These are phyloP conservation scores for Malassezia brasiliensis DNA, from an alignment of 1,284 basidiomycete species.

Conservation along the genomic window DNA sequence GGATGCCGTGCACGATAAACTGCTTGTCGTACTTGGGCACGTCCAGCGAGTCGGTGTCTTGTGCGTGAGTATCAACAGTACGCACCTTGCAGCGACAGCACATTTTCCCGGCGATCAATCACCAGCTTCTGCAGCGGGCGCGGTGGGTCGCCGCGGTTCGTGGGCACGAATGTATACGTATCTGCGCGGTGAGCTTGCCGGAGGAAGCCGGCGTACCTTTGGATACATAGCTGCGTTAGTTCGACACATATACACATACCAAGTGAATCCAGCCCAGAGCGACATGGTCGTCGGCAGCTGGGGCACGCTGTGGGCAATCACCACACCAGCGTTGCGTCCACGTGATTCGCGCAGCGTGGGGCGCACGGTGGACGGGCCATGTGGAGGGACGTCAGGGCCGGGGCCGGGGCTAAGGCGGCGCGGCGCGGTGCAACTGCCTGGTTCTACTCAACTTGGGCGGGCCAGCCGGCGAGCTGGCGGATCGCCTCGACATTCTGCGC, in stretches of 20 bases:
- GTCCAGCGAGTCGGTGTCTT: neutral
- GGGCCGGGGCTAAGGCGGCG: too few species aligned
- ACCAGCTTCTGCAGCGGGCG: slow-evolving; percentile 15
- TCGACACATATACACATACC: slow-evolving; percentile 2
- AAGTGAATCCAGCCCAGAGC: slow-evolving; percentile 17
- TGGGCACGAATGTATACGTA: slow-evolving; percentile 11
- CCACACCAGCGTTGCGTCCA: neutral
- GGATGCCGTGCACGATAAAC: slow-evolving; percentile 31
- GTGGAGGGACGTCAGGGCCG: neutral
- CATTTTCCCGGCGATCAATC: slow-evolving; percentile 3
- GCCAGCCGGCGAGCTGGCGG: slow-evolving; percentile 32
- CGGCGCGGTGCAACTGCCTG: too few species aligned
- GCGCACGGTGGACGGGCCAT: neutral
- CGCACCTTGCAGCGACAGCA: slow-evolving; percentile 7
- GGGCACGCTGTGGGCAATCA: neutral
- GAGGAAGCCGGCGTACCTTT: neutral
- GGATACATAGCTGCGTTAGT: slow-evolving; percentile 9
- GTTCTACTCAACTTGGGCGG: neutral
- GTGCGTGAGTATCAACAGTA: neutral
- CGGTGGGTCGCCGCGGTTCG: neutral
- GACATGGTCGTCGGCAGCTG: slow-evolving; percentile 10
- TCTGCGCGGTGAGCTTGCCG: neutral
- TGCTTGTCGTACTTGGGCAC: slow-evolving; percentile 18
- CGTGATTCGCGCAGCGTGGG: neutral
- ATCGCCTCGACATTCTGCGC: slow-evolving; percentile 26